Base-by-base conservation (phyloP, 129 eudicot species). In the Saussurea involucrata region DNA sequence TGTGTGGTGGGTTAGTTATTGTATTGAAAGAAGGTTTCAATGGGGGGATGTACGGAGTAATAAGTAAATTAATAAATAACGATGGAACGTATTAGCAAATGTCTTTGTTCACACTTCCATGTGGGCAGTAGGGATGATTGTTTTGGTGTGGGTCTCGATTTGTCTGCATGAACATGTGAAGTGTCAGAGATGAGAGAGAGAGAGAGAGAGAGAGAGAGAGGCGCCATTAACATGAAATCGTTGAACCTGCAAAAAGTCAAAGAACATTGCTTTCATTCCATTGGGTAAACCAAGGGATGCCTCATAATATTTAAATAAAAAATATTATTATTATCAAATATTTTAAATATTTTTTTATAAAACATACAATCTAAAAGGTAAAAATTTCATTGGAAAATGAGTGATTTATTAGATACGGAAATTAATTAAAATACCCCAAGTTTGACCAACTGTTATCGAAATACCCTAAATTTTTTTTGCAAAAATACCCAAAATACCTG, bases 91-190 rank as follows among this genome's bases (percentile, higher is more conserved):
- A 53, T 53, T 49, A 65, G 83, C 58, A 72, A 72, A 73, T 80
- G 81, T 79, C 36, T 67, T 72, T 81, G 81, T 78, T 81, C 82
- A 77, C 87, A 80, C 68, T 46, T 83, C 87, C 96, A 91, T 88
- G 93, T 91, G 90, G 42, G 83, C 32, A 66, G 82, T 78, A 68
- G 83, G 93, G 91, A 74, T 76, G 87, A 82, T 78, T 83, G 83
- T 83, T 66, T 32, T 76, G 86, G 36, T 80, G 96, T 90, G 91
- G 96, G 93, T 70, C 88, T 83, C 60, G 74, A 40, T 46, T 74
- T 80, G 87, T 83, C 96, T 90, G 85, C 69, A 81, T 84, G 34
- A 22, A 73, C 97, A 91, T 87, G 97, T 91, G 97, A 88, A 81
- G 74, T 81, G 86, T 74, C 80, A 74, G 76, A 32, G 73, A 70